phyloP scores from a whole-genome alignment of 495 filamentous ascomycete species.

The Lasiosphaeria hispida region DNA sequence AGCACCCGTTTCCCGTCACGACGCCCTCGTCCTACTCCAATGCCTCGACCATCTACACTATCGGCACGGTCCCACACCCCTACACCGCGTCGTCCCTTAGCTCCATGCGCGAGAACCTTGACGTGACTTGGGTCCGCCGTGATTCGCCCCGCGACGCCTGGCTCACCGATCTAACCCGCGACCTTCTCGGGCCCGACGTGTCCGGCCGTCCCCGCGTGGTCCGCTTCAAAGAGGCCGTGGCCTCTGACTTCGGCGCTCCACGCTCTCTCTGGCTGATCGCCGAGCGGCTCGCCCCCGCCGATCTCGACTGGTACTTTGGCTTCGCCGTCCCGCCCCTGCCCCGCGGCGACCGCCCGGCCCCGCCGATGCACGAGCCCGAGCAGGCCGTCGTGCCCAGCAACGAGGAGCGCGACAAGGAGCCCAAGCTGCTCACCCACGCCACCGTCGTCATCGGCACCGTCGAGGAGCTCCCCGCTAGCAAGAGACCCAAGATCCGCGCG shows the following conservation, averaged over 20 bases:
- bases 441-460: too few species aligned
- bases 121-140: slow-evolving; percentile 68
- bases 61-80: slow-evolving; percentile 86
- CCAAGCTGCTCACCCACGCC: too few species aligned
- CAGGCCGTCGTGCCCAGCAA: slow-evolving; percentile 50
- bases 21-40: slow-evolving; percentile 61
- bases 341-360: slow-evolving; percentile 35
- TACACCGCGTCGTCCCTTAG: slow-evolving; percentile 70
- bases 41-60: slow-evolving; percentile 65
- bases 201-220: slow-evolving; percentile 63
- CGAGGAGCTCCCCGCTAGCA: slow-evolving; percentile 1
- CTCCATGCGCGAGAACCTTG: slow-evolving; percentile 50
- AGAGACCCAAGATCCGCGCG: slow-evolving; percentile 26
- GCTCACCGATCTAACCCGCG: slow-evolving; percentile 69
- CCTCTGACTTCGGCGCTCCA: slow-evolving; percentile 53
- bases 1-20: slow-evolving; percentile 52
- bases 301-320: slow-evolving; percentile 86
- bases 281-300: slow-evolving; percentile 60
- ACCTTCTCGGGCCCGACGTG: slow-evolving; percentile 59
- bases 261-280: slow-evolving; percentile 79
- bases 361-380: slow-evolving; percentile 60
- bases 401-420: slow-evolving; percentile 1
- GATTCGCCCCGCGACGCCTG: slow-evolving; percentile 76
- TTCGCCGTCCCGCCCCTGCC: slow-evolving; percentile 66
- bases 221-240: slow-evolving; percentile 79